phyloP scores from a whole-genome alignment of 2,329 filamentous ascomycete genomes.

The Trichophyton rubrum region DNA sequence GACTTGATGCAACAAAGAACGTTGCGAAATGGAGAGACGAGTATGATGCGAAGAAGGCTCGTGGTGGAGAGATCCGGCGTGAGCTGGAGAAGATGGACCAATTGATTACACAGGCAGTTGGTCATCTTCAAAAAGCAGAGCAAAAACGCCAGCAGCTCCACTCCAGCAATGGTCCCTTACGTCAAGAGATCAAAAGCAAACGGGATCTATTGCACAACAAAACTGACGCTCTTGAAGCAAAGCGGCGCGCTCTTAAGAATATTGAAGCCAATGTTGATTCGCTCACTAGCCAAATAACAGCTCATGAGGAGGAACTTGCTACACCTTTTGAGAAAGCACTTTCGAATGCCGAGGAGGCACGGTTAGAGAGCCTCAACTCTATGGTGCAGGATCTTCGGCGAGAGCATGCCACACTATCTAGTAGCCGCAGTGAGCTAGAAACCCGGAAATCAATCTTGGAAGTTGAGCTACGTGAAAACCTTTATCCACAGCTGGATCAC shows the following conservation, averaged over 20 bases:
- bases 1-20: conserved; percentile 69
- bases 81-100: conserved; percentile 73
- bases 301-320: conserved; percentile 66
- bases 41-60: conserved; percentile 53
- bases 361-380: conserved; percentile 58
- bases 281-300: conserved; percentile 60
- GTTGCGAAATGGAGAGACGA: conserved; percentile 64
- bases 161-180: conserved; percentile 66
- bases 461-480: conserved; percentile 74
- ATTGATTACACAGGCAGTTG: conserved; percentile 74
- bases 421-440: conserved; percentile 63
- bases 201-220: conserved; percentile 61
- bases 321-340: conserved; percentile 90
- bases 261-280: conserved; percentile 64
- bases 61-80: conserved; percentile 52
- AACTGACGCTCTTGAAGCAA: conserved; percentile 60
- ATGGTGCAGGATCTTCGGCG: conserved; percentile 62
- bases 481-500: conserved; percentile 77
- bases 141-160: conserved; percentile 67
- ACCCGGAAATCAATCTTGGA: conserved; percentile 71
- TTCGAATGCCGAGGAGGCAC: conserved; percentile 65
- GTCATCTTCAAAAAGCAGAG: conserved; percentile 70
- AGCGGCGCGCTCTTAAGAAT: conserved; percentile 50
- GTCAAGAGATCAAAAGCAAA: conserved; percentile 63
- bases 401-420: conserved; percentile 63